Percentiles rank a stretch among this genome's conserved stretches.
phyloP scores from a whole-genome alignment of 225 moss, liverwort and hornwort species.

The Asterella californica region DNA sequence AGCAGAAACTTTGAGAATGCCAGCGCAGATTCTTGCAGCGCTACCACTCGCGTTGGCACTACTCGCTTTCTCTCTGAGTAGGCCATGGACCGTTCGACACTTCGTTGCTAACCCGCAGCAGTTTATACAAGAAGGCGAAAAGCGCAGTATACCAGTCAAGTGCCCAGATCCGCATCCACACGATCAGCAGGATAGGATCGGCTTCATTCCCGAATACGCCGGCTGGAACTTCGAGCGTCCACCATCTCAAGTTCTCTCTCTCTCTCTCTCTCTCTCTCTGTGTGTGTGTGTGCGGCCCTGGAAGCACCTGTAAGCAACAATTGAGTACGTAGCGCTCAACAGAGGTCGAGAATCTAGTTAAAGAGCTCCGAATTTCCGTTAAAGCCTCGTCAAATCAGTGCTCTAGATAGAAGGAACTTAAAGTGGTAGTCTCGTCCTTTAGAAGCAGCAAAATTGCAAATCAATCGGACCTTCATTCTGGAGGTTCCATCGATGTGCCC shows the following conservation, averaged over 20 bases:
- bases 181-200: neutral
- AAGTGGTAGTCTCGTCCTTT: no score
- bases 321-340: no score
- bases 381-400: no score
- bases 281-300: no score
- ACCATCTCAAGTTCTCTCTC: constrained; percentile 4
- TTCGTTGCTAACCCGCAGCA: neutral
- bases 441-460: no score
- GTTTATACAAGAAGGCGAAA: neutral
- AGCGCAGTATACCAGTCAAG: neutral
- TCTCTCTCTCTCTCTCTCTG: no score
- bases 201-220: constrained; percentile 12
- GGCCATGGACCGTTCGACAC: neutral
- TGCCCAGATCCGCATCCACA: neutral
- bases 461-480: no score
- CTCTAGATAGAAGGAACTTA: no score
- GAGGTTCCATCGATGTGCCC: no score
- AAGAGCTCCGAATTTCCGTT: no score
- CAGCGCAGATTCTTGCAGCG: constrained; percentile 5
- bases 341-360: no score
- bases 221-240: constrained; percentile 11
- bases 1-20: neutral
- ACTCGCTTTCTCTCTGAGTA: constrained; percentile 4
- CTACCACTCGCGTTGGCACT: constrained; percentile 9
- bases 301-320: no score